Evolutionary conservation across 2,329 filamentous ascomycete genomes (phyloP).

Genomic region (Sporothrix sp.): DNA sequence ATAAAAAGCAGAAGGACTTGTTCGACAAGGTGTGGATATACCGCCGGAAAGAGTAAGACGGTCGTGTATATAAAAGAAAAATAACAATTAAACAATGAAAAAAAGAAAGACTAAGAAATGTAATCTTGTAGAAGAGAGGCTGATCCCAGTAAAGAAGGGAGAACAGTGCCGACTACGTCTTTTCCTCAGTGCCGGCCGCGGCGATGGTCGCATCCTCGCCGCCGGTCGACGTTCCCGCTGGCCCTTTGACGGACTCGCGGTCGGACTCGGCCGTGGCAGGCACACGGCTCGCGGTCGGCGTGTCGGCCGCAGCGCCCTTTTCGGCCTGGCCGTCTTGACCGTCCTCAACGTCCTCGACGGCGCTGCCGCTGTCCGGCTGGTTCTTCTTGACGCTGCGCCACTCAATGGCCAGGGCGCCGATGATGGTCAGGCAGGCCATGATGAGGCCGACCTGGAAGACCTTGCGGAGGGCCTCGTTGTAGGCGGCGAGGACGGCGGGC

Average conservation of each 20-base stretch:
- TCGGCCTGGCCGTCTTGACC: constrained; percentile 8
- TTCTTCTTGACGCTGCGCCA: constrained; percentile 42
- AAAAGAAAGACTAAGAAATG: neutral
- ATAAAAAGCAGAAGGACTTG: no score
- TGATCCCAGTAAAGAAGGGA: neutral
- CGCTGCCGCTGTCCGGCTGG: constrained; percentile 16
- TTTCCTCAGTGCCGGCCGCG: neutral
- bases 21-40: neutral
- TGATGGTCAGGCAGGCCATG: constrained; percentile 41
- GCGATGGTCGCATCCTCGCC: neutral
- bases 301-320: neutral
- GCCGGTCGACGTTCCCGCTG: no score
- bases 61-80: no score
- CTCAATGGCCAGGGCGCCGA: constrained; percentile 48
- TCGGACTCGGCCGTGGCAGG: neutral
- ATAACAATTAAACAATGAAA: neutral
- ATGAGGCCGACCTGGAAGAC: constrained; percentile 52
- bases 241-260: neutral
- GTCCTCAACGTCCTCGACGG: constrained; percentile 15
- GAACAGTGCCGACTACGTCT: no score
- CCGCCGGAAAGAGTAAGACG: no score
- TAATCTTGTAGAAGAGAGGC: neutral
- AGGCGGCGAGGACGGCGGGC: constrained; percentile 30
- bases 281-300: no score
- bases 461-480: constrained; percentile 50